Evolutionary conservation across 768 basidiomycete species (phyloP), one percentile per base, ranked within the genome.

Genomic region (Kwoniella heveanensis): DNA sequence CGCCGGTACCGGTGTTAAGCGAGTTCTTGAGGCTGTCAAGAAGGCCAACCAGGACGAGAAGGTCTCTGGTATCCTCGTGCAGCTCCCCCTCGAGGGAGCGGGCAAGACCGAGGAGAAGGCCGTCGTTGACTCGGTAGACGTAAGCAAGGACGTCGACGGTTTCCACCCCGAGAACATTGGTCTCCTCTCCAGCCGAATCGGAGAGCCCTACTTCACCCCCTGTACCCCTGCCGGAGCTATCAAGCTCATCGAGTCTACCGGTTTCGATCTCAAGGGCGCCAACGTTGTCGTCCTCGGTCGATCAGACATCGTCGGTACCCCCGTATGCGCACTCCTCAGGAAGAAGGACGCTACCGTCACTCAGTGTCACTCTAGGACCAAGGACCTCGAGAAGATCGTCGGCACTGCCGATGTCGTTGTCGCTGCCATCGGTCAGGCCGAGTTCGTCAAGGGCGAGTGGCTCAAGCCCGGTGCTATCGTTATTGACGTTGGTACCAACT

Each of bases 101-200:
- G 85, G 84, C 32, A 78, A 88, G 7, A 90, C 90, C 30, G 92
- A 87, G 24, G 94, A 96, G 79, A 88, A 92, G 57, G 84, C 84
- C 25, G 90, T 99, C 56, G 97, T 93, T n/a, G 95, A 98, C 80
- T 88, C 91, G 12, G 87, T 99, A 64, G 90, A 87, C 63, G 92
- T 92, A 19, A 86, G 88, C 79, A 99, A 99, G 82, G 96, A 99
- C 71, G 89, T 99, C 64, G 96, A 99, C 80, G 96, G 95, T 26
- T 99, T 99, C 84, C 92, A 97, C 82, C 92, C 95, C 4, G 94
- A 95, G 81, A 99, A 98, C 81, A 96, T 98, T 66, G 95, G 96
- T 17, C 90, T 92, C 71, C 85, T 99, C 49, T 88, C 90, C 50
- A 96, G 93, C 49, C 88, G 93, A 69, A 90, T 92, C 36, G 87